These are phyloP conservation scores for Cyberlindnera lachancei DNA, from an alignment of 805 yeast species.

Conservation along the genomic window DNA sequence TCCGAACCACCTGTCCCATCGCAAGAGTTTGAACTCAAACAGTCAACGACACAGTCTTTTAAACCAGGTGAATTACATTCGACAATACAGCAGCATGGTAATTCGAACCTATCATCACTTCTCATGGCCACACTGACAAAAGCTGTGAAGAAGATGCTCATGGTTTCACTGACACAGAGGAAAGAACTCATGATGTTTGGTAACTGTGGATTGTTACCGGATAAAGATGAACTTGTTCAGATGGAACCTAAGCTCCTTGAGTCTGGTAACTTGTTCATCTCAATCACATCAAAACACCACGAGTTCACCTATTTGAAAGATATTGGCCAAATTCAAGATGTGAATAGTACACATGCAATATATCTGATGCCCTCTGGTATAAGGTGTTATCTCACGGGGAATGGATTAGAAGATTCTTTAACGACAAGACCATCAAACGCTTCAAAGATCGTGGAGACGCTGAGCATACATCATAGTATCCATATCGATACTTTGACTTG, in stretches of 20 bases:
- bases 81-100: conserved; percentile 3
- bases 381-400: conserved; percentile 35
- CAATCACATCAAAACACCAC: conserved; percentile 26
- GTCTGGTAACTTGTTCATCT: conserved; percentile 35
- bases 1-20: conserved; percentile 27
- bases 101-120: conserved; percentile 25
- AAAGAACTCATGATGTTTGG: conserved; percentile 42
- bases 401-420: conserved; percentile 28
- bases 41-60: conserved; percentile 10
- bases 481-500: conserved; percentile 10
- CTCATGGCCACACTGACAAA: conserved; percentile 40
- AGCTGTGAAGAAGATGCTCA: conserved; percentile 38
- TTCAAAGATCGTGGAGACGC: conserved; percentile 27
- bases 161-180: conserved; percentile 26
- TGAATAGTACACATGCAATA: conserved; percentile 30
- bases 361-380: conserved; percentile 53
- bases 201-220: conserved; percentile 31
- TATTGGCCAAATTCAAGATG: conserved; percentile 3
- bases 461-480: conserved; percentile 30
- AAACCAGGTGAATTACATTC: conserved; percentile 13
- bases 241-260: conserved; percentile 42
- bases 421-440: conserved; percentile 36
- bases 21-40: conserved; percentile 11
- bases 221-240: conserved; percentile 27
- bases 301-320: conserved; percentile 26